Evolutionary conservation across 768 basidiomycete species (phyloP), one percentile per base, ranked within the genome.

Genomic region (Kwoniella europaea): DNA sequence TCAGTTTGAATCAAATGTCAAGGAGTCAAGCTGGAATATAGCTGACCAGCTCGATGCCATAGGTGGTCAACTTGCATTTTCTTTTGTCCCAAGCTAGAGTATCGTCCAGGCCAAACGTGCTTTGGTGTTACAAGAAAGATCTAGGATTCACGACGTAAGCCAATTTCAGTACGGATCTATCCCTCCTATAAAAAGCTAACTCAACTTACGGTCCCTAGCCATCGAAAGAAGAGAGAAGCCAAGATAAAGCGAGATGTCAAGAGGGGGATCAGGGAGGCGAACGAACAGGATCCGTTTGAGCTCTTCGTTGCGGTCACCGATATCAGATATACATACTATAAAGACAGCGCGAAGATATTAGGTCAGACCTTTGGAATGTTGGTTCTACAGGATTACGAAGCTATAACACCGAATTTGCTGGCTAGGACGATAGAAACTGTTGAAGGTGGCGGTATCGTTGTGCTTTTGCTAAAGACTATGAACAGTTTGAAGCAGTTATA

Each of bases 81-180:
- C 82, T 99, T 57, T 88, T 99, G 18, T 94, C 94, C 0, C 95
- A 98, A 86, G 91, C 92, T 15, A 88, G 91, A 65, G 90, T 94
- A 2, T 94, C 92, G 22, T 91, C 93, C 4, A 87, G 94, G 16
- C 94, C 94, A 1, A 92, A 91, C 7, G 94, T 97, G 1, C 85
- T 98, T 71, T 99, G 97, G 97, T 97, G 94, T 77, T 99, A 99
- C 87, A 98, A 97, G 86, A 98, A 98, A 82, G 95, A 98, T 50
- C 87, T 99, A 0, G 96, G 95, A 0, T 99, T 99, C 80, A 94
- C 94, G 10, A 94, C 89, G 92, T 91, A 76, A 74, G 89, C 85
- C 22, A 20, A 20, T 29, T 46, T 15, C 10, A n/a, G 24, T 62
- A 43, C 18, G 10, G 27, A 22, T 22, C 55, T 22, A 22, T 13